Percentiles rank a stretch among this genome's conserved stretches.
Evolutionary conservation across 805 yeast genomes (phyloP).

Genomic region (Cyberlindnera nakhonratchasimensis): DNA sequence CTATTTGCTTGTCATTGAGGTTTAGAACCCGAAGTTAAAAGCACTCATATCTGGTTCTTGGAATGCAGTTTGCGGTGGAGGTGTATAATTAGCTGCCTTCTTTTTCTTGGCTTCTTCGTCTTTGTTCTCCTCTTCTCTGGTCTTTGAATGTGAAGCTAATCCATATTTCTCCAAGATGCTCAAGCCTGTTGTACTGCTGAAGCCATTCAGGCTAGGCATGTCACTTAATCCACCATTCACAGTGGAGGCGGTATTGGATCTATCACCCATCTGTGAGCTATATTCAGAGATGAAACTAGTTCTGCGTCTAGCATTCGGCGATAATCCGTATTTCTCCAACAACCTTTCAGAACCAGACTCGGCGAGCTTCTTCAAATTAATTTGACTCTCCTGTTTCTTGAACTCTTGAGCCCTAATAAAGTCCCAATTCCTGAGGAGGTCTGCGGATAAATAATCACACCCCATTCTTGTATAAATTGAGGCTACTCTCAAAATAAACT

Average conservation of each 20-base stretch:
- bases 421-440: constrained; percentile 64
- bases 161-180: constrained; percentile 30
- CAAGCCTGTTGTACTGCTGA: constrained; percentile 8
- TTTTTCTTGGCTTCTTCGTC: constrained; percentile 8
- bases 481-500: constrained; percentile 59
- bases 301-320: constrained; percentile 26
- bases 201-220: not conserved
- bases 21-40: constrained; percentile 47
- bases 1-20: not conserved
- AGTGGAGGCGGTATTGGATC: not conserved
- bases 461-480: constrained; percentile 83
- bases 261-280: constrained; percentile 3
- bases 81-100: constrained; percentile 11
- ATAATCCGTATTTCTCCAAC: constrained; percentile 26
- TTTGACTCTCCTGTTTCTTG: constrained; percentile 17
- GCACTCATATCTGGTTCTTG: constrained; percentile 78
- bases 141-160: constrained; percentile 20
- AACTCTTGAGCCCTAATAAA: constrained; percentile 37
- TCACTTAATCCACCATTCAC: constrained; percentile 1
- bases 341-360: constrained; percentile 11
- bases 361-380: constrained; percentile 8
- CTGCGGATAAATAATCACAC: constrained; percentile 72
- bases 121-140: constrained; percentile 18
- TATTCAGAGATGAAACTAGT: constrained; percentile 14
- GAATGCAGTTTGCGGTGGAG: constrained; percentile 53